These are phyloP conservation scores for Nemania bipapillata DNA, from an alignment of 2,329 filamentous ascomycete species.

Conservation along the genomic window DNA sequence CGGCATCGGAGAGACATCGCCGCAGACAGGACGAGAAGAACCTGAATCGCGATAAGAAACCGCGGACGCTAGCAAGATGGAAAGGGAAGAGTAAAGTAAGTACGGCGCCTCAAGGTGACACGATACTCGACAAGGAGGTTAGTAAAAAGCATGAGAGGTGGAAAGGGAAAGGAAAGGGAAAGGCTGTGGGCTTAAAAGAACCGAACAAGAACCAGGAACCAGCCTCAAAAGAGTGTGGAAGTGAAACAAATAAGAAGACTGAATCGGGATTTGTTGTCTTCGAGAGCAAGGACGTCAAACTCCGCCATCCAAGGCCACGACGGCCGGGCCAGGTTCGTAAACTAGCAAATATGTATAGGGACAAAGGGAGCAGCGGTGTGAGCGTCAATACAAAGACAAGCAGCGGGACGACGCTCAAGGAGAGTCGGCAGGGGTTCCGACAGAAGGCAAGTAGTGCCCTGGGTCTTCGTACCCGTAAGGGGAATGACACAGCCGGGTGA, in stretches of 20 bases:
- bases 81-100: conserved; percentile 39
- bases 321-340: conserved; percentile 50
- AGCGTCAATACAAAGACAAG: conserved; percentile 30
- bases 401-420: conserved; percentile 27
- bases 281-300: conserved; percentile 45
- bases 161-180: conserved; percentile 38
- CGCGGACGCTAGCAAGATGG: conserved; percentile 30
- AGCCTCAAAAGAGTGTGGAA: conserved; percentile 27
- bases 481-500: background rate
- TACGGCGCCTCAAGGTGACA: background rate
- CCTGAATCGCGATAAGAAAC: conserved; percentile 36
- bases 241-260: conserved; percentile 48
- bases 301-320: conserved; percentile 47
- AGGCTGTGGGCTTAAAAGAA: too few relatives aligned
- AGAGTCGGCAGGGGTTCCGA: conserved; percentile 16
- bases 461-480: conserved; percentile 9
- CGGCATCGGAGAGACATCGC: conserved; percentile 41
- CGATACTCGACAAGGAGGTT: background rate
- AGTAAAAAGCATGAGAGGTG: conserved; percentile 30
- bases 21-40: conserved; percentile 44
- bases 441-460: conserved; percentile 35
- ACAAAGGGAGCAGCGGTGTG: conserved; percentile 41
- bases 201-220: conserved; percentile 5
- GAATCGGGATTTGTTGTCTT: conserved; percentile 51
- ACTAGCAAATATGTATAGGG: conserved; percentile 51